Evolutionary conservation across 2,329 filamentous ascomycete genomes (phyloP).

Genomic region (Fusarium oligoseptatum): DNA sequence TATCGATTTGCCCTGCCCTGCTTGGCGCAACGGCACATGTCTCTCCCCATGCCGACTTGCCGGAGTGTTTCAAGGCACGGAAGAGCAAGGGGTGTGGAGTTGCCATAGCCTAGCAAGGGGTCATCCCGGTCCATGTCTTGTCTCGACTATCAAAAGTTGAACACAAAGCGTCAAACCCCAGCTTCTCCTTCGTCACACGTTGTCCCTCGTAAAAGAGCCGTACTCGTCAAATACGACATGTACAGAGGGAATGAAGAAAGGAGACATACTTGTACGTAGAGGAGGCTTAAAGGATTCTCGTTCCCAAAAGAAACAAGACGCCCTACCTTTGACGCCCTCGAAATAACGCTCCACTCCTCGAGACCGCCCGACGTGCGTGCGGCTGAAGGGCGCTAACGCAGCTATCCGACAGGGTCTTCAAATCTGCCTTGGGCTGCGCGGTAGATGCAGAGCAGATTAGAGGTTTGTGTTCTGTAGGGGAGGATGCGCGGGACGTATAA

Average conservation of each 20-base stretch:
- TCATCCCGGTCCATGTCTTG: not conserved
- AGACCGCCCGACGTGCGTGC: slow-evolving; percentile 34
- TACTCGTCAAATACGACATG: not conserved
- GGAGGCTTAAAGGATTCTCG: not conserved
- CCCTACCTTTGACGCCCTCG: slow-evolving; percentile 18
- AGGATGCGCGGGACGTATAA: slow-evolving; percentile 7
- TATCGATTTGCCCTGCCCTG: slow-evolving; percentile 1
- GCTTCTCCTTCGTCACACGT: not conserved
- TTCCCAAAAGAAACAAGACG: not conserved
- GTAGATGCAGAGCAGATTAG: not conserved
- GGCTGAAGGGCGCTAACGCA: slow-evolving; percentile 45
- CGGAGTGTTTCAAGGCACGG: not conserved
- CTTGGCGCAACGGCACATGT: slow-evolving; percentile 4
- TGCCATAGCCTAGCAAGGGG: not conserved
- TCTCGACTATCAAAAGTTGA: not conserved
- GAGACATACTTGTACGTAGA: not conserved
- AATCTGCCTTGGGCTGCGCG: slow-evolving; percentile 45
- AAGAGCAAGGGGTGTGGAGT: not conserved
- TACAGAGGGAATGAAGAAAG: not conserved
- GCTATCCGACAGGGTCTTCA: slow-evolving; percentile 31
- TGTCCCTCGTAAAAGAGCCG: not conserved
- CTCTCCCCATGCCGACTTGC: slow-evolving; percentile 2
- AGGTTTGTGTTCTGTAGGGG: not conserved
- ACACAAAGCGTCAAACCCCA: not conserved
- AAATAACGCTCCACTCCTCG: slow-evolving; percentile 20